These are phyloP conservation scores for Cryomyces minteri DNA, from an alignment of 495 filamentous ascomycete species.

Conservation along the genomic window DNA sequence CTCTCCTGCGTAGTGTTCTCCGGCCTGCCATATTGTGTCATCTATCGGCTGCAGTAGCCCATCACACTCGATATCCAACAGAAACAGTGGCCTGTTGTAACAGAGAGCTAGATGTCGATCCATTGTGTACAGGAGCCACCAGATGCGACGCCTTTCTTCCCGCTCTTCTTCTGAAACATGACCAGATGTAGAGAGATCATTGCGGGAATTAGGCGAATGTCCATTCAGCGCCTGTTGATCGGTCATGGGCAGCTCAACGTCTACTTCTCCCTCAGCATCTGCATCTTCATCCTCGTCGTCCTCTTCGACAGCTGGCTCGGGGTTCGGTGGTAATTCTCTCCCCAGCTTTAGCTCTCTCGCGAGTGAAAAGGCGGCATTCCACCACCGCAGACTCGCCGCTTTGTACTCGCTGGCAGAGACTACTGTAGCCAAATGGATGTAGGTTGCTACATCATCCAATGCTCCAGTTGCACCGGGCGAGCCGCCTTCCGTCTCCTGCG, in stretches of 20 bases:
- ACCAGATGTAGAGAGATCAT: constrained; percentile 16
- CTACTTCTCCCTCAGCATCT: constrained; percentile 25
- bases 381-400: constrained; percentile 83
- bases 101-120: constrained; percentile 75
- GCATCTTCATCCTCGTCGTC: constrained; percentile 13
- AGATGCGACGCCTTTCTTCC: constrained; percentile 71
- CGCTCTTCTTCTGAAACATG: constrained; percentile 61
- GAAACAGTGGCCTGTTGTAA: constrained; percentile 69
- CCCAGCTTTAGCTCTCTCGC: constrained; percentile 81
- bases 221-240: constrained; percentile 14
- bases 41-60: constrained; percentile 76
- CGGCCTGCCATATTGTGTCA: constrained; percentile 74
- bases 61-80: constrained; percentile 70
- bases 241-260: neutral
- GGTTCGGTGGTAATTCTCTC: constrained; percentile 54
- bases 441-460: constrained; percentile 81
- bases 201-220: constrained; percentile 21
- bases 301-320: constrained; percentile 8
- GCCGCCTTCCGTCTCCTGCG: constrained; percentile 39
- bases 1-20: constrained; percentile 50
- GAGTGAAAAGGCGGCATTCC: constrained; percentile 86
- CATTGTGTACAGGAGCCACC: constrained; percentile 80
- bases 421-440: constrained; percentile 85
- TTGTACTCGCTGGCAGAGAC: constrained; percentile 92
- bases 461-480: constrained; percentile 60